Evolutionary conservation across 2,329 filamentous ascomycete species (phyloP).

Genomic region (Bipolaris cookei): DNA sequence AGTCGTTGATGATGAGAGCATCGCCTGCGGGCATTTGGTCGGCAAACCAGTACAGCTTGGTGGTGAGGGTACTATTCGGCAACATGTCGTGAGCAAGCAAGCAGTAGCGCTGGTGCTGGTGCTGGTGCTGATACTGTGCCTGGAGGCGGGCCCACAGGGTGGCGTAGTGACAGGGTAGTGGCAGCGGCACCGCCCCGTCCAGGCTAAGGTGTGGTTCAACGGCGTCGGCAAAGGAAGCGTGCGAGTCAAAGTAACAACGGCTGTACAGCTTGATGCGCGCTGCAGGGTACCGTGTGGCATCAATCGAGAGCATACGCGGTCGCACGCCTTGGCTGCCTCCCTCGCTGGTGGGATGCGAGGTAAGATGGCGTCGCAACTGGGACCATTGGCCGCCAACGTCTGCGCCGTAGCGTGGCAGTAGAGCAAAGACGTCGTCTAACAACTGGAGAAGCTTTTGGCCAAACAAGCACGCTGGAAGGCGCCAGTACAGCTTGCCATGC

Average conservation of each 20-base stretch:
- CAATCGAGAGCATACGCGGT: not conserved
- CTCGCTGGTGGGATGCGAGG: not conserved
- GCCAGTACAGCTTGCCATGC: not conserved
- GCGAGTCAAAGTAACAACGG: conserved; percentile 2
- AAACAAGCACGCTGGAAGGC: not conserved
- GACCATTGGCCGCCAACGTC: not conserved
- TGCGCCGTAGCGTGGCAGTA: not conserved
- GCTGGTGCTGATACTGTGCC: not conserved
- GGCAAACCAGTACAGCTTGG: not conserved
- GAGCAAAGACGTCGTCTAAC: not conserved
- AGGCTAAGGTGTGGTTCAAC: not conserved
- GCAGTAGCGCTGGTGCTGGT: not conserved
- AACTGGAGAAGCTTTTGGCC: not conserved
- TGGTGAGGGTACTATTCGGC: not conserved
- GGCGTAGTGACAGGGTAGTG: not conserved
- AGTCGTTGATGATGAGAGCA: not conserved
- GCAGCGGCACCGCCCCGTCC: not conserved
- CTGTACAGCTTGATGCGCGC: conserved; percentile 2
- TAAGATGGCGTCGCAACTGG: not conserved
- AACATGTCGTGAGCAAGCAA: not conserved
- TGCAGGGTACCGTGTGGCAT: not conserved
- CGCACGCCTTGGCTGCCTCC: not conserved
- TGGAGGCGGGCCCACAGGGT: not conserved
- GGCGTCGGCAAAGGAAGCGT: not conserved
- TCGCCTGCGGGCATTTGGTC: not conserved